Conservation (phyloP, 2,329 filamentous ascomycete species). For the Exophiala sideris region DNA sequence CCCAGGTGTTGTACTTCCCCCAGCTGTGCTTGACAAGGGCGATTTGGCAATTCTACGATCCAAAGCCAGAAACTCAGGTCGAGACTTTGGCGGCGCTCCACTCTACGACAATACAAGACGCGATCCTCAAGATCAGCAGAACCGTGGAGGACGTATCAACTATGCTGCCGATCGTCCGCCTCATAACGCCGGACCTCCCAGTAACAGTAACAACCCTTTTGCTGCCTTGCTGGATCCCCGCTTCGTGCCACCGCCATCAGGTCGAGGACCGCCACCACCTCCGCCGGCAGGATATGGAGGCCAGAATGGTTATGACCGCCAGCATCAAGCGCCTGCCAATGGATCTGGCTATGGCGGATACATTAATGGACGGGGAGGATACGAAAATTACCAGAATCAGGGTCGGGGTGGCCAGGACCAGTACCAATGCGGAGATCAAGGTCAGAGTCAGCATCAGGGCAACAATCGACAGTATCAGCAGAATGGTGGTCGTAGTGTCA, state of each 20-base stretch:
- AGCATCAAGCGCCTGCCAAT: conserved; percentile 5
- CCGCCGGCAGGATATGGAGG: conserved; percentile 27
- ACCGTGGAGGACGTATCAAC: conserved; percentile 47
- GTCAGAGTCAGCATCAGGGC: conserved; percentile 31
- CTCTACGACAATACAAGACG: conserved; percentile 47
- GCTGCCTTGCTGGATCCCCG: conserved; percentile 47
- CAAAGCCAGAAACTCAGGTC: conserved; percentile 63
- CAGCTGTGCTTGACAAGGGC: conserved; percentile 67
- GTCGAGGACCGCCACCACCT: conserved; percentile 36
- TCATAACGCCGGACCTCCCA: conserved; percentile 11
- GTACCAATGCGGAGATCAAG: conserved; percentile 18
- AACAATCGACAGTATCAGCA: conserved; percentile 22
- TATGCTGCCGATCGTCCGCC: conserved; percentile 42
- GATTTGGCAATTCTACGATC: conserved; percentile 72
- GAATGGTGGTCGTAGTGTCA: conserved; percentile 18
- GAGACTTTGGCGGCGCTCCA: conserved; percentile 67
- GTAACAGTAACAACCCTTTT: conserved; percentile 40
- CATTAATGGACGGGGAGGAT: conserved; percentile 23
- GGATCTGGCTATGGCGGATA: conserved; percentile 7
- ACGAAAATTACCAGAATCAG: conserved; percentile 30
- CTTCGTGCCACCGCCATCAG: conserved; percentile 39
- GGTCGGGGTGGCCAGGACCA: conserved; percentile 26
- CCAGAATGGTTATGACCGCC: conserved; percentile 28
- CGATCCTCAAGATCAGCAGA: conserved; percentile 27
- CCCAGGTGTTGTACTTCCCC: conserved; percentile 71